These are phyloP conservation scores for Lunularia cruciata DNA, from an alignment of 225 moss, liverwort and hornwort species.

Conservation along the genomic window DNA sequence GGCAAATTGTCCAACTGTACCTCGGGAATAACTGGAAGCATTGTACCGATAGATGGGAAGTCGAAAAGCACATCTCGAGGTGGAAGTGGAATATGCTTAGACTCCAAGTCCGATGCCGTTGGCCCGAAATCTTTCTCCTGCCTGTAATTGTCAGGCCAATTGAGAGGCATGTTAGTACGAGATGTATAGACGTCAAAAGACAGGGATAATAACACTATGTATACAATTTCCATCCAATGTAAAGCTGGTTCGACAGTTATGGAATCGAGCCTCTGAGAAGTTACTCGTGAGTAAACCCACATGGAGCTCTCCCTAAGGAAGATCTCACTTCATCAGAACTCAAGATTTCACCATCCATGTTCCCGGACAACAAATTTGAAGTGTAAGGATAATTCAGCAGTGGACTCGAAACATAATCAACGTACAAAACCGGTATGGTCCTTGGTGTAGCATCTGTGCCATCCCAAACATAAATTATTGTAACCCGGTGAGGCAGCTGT, in stretches of 20 bases:
- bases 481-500: constrained; percentile 44
- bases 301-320: not conserved
- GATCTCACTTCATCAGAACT: too few relatives aligned
- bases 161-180: not conserved
- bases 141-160: constrained; percentile 1
- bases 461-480: constrained; percentile 85
- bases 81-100: constrained; percentile 18
- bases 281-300: not conserved
- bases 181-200: not conserved
- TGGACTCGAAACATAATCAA: not conserved
- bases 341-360: too few relatives aligned
- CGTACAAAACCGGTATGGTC: constrained; percentile 48
- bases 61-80: constrained; percentile 59
- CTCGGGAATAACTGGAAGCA: constrained; percentile 60
- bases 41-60: constrained; percentile 69
- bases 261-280: not conserved
- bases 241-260: not conserved
- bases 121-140: constrained; percentile 27
- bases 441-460: constrained; percentile 89
- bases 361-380: not conserved
- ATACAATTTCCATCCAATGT: not conserved
- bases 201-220: not conserved
- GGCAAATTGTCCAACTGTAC: constrained; percentile 53
- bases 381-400: not conserved
- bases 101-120: constrained; percentile 1